Base-by-base conservation (phyloP, 768 basidiomycete genomes). In the Boletus reticulatus region DNA sequence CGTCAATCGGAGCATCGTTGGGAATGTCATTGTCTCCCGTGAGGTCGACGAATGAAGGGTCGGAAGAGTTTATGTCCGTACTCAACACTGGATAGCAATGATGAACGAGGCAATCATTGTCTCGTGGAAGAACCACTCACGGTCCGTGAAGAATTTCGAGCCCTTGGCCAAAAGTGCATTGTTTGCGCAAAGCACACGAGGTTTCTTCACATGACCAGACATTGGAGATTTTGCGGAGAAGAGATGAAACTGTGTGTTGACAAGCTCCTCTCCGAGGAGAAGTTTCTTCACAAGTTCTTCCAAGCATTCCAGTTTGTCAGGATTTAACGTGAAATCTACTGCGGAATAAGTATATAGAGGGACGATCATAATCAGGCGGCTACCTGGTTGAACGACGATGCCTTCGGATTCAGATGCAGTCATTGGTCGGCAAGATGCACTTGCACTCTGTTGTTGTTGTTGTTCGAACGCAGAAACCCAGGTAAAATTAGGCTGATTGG, bases 31-130 rank as follows among this genome's bases (percentile, higher is more conserved):
- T 49, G 24, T 50, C 51, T 10, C 44, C 54, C 19, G 42, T 48
- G 34, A 71, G 58, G 14, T 62, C 60, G 43, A 56, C 29, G 31
- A 62, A 47, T 11, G 58, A 60, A 6, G 52, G 6, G 17, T 62
- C 63, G 1, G 54, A 57, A 16, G 56, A 38, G 44, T 50, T 61
- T 4, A 32, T 27, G 13, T 60, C 61, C 0, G 58, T 51, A 39
- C 55, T 54, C 36, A 52, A 42, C n/a, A 69, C 67, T 71, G 34
- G 1, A 27, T 10, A 17, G 79, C 73, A 10, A 69, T 67, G 20
- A n/a, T 49, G 24, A 29, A 7, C 11, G 2, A 11, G 2, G 24
- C 14, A 22, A 16, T 31, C n/a, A 20, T 42, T 13, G 17, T 1
- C 27, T 7, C 14, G 8, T 39, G 16, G 13, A 42, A 2, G 20